Conservation (phyloP, 2,329 filamentous ascomycete species). For the Aspergillus unguis region DNA sequence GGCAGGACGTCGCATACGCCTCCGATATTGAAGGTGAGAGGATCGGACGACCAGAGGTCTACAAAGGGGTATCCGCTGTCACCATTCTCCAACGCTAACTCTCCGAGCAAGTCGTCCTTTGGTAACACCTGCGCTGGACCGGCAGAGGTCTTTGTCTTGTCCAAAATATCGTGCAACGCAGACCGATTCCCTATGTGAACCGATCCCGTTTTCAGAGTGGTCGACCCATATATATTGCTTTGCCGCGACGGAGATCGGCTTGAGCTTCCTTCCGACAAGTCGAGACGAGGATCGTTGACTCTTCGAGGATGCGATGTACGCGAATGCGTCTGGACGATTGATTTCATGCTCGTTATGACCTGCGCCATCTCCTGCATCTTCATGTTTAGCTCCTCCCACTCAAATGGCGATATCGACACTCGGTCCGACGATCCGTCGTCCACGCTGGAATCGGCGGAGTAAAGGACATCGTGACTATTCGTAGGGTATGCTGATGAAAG, state of each 20-base stretch:
- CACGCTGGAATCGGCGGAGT: conserved; percentile 17
- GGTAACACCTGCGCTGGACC: conserved; percentile 49
- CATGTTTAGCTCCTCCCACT: conserved; percentile 36
- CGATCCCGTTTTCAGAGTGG: conserved; percentile 46
- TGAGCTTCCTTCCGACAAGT: conserved; percentile 11
- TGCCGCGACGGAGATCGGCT: conserved; percentile 18
- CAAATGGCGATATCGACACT: conserved; percentile 30
- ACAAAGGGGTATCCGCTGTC: conserved; percentile 60
- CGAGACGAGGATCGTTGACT: conserved; percentile 13
- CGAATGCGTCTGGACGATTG: conserved; percentile 29
- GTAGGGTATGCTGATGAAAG: conserved; percentile 14
- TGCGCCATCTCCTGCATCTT: conserved; percentile 37
- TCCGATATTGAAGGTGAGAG: conserved; percentile 52
- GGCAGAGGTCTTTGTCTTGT: conserved; percentile 42
- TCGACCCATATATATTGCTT: conserved; percentile 29
- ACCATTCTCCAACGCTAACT: conserved; percentile 59
- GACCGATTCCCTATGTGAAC: conserved; percentile 58
- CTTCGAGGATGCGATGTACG: conserved; percentile 21
- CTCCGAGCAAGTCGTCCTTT: conserved; percentile 56
- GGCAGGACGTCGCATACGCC: conserved; percentile 57
- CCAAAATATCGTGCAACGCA: conserved; percentile 55
- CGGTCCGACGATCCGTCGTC: conserved; percentile 25
- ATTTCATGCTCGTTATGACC: conserved; percentile 31
- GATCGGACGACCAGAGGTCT: conserved; percentile 61
- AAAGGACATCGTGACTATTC: conserved; percentile 19